These are phyloP conservation scores for Inonotus obliquus DNA, from an alignment of 1,284 basidiomycete species.

Conservation along the genomic window DNA sequence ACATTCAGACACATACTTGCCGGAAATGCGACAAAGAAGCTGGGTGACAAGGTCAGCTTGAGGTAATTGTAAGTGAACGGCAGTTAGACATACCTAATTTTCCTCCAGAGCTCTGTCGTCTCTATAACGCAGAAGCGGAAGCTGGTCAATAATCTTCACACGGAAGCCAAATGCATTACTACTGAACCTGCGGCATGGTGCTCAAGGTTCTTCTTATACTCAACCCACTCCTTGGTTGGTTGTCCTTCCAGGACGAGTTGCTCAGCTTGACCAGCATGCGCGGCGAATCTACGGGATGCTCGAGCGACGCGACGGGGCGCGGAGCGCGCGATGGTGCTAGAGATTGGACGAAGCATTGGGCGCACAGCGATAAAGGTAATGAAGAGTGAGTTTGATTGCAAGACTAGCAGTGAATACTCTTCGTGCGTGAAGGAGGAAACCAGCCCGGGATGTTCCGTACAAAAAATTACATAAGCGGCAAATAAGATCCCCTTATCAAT, in stretches of 20 bases:
- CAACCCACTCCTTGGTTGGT: slow-evolving; percentile 39
- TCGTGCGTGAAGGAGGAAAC: not conserved
- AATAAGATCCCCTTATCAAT: too few relatives aligned
- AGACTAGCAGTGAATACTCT: not conserved
- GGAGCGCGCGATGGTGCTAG: slow-evolving; percentile 43
- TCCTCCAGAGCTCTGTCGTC: slow-evolving; percentile 77
- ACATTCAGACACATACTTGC: slow-evolving; percentile 45
- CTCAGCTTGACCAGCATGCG: slow-evolving; percentile 22
- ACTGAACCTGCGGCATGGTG: slow-evolving; percentile 65
- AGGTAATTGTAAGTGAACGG: not conserved
- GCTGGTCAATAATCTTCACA: slow-evolving; percentile 11
- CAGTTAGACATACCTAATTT: slow-evolving; percentile 59
- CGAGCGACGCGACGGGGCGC: slow-evolving; percentile 42
- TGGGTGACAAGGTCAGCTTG: slow-evolving; percentile 27
- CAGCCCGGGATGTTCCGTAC: not conserved
- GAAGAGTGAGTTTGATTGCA: not conserved
- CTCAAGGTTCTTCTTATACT: slow-evolving; percentile 52
- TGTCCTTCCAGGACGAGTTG: slow-evolving; percentile 17
- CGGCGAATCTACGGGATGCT: slow-evolving; percentile 34
- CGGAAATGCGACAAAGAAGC: slow-evolving; percentile 73
- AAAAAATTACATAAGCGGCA: not conserved
- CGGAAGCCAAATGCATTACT: slow-evolving; percentile 13
- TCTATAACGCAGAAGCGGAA: slow-evolving; percentile 37
- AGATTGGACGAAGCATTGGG: slow-evolving; percentile 11
- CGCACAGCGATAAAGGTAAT: not conserved